phyloP scores from a whole-genome alignment of 169 alveolate species.

The Cryptosporidium xiaoi region DNA sequence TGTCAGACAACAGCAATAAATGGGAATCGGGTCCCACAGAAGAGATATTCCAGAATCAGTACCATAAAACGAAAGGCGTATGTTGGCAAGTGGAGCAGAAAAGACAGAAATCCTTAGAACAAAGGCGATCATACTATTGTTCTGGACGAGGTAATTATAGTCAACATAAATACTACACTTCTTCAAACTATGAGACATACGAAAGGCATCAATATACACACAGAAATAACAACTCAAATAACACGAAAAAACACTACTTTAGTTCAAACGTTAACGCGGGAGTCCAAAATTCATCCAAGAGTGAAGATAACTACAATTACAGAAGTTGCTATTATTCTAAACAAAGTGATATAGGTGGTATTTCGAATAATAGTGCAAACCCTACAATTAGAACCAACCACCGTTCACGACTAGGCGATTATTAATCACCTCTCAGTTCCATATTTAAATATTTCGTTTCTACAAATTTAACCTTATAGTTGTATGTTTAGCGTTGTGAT shows the following conservation, averaged over 20 bases:
- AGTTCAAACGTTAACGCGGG: neutral
- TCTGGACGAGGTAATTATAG: conserved; percentile 3
- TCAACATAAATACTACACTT: conserved; percentile 1
- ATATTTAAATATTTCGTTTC: neutral
- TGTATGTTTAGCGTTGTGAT: no score
- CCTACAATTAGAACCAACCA: conserved; percentile 4
- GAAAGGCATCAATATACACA: neutral
- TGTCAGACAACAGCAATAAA: conserved; percentile 7
- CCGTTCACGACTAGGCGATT: conserved; percentile 14
- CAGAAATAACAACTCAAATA: conserved; percentile 2
- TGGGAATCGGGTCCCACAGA: conserved; percentile 1
- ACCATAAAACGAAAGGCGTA: neutral
- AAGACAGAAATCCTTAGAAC: conserved; percentile 25
- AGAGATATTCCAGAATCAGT: conserved; percentile 6
- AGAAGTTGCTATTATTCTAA: conserved; percentile 17
- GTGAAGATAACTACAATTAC: neutral
- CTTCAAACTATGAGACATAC: conserved; percentile 17
- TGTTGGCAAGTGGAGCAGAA: conserved; percentile 45
- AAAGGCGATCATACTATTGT: neutral
- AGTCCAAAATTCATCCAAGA: neutral
- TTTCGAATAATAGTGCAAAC: neutral
- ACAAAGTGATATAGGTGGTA: neutral
- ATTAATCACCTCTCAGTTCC: neutral
- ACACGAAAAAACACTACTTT: conserved; percentile 3
- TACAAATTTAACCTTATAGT: no score